phyloP scores from a whole-genome alignment of 2,329 filamentous ascomycete species.

The Pyrenochaeta sp. region DNA sequence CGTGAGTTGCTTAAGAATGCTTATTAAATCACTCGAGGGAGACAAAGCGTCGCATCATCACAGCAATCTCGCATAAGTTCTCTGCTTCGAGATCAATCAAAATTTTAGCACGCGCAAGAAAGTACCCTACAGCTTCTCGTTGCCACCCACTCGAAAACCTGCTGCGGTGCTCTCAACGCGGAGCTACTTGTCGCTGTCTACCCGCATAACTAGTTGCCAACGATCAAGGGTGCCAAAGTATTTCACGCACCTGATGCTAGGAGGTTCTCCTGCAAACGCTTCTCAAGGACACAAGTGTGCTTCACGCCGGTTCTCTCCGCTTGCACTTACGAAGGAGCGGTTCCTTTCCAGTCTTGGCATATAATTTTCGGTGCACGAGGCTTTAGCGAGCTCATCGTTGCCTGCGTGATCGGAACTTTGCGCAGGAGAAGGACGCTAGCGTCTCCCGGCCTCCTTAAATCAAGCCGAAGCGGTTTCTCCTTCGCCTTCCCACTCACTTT shows the following conservation, averaged over 20 bases:
- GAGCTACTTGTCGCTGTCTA: background rate
- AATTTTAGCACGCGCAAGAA: no score
- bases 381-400: background rate
- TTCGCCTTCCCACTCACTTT: background rate
- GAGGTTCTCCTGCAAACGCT: background rate
- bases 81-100: no score
- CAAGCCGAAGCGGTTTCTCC: background rate
- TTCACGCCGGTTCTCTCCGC: slow-evolving; percentile 1
- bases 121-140: no score
- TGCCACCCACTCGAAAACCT: no score
- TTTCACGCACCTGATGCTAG: slow-evolving; percentile 2
- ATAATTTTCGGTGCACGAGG: slow-evolving; percentile 8
- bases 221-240: background rate
- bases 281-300: slow-evolving; percentile 1
- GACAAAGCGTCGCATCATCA: no score
- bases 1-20: no score
- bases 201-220: no score
- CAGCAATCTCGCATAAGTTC: no score
- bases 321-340: slow-evolving; percentile 1
- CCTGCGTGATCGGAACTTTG: background rate
- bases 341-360: slow-evolving; percentile 1
- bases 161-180: no score
- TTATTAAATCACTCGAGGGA: no score
- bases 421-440: slow-evolving; percentile 6
- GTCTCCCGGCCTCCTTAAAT: background rate